A percentile compares a stretch with the other conserved stretches of the same genome.
Evolutionary conservation across 2,329 filamentous ascomycete genomes (phyloP).

Genomic region (Lasiodiplodia citricola): DNA sequence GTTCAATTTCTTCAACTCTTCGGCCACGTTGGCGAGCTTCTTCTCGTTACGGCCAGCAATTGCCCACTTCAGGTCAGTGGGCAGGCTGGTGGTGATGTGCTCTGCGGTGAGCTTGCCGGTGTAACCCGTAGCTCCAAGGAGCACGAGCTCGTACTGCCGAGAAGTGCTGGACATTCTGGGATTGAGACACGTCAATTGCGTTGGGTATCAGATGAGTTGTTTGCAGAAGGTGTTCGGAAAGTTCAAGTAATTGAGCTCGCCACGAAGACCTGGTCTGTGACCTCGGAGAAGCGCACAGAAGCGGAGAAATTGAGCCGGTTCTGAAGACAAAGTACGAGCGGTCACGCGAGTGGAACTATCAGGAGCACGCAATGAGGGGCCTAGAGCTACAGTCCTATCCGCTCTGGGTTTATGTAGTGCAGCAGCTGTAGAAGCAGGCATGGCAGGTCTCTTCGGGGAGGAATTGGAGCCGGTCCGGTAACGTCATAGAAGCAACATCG

Average conservation of each 20-base stretch:
- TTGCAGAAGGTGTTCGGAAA: not conserved
- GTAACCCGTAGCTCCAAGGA: conserved; percentile 77
- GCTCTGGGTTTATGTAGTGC: not conserved
- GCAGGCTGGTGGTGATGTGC: conserved; percentile 72
- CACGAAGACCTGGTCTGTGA: conserved; percentile 19
- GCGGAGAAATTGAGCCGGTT: conserved; percentile 1
- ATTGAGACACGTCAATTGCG: not conserved
- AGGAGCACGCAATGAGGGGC: not conserved
- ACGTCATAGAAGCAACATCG: conserved; percentile 14
- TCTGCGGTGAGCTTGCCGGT: conserved; percentile 80
- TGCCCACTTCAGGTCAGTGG: conserved; percentile 84
- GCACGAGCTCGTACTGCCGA: conserved; percentile 67
- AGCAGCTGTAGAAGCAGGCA: not conserved
- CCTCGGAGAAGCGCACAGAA: conserved; percentile 17
- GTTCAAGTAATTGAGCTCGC: conserved; percentile 1
- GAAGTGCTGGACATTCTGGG: conserved; percentile 1
- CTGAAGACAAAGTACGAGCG: not conserved
- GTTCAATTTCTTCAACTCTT: conserved; percentile 69
- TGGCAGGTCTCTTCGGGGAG: not conserved
- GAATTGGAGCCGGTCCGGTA: not conserved
- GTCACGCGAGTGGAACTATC: not conserved
- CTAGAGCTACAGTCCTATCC: not conserved
- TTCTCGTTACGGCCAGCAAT: conserved; percentile 79
- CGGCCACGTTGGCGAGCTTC: conserved; percentile 73
- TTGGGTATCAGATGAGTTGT: not conserved